phyloP scores from a whole-genome alignment of 1,284 basidiomycete species.

The Cryptococcus deneoformans region DNA sequence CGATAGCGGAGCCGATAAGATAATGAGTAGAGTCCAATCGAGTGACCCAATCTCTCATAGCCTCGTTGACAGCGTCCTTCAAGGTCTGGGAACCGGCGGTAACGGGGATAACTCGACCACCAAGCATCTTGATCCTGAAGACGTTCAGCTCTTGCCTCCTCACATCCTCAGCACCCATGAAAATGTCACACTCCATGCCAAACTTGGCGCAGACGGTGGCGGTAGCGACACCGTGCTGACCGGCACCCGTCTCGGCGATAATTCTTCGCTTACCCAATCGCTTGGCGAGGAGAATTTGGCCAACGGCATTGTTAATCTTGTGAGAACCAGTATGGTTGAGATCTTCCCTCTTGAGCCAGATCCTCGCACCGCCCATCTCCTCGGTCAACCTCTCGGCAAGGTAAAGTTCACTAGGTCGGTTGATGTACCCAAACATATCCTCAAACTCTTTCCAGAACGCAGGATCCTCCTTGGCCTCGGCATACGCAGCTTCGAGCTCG shows the following conservation, averaged over 20 bases:
- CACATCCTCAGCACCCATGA: conserved; percentile 99
- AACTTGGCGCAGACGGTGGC: conserved; percentile 98
- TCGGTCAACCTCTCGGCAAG: conserved; percentile 71
- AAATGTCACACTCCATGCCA: conserved; percentile 91
- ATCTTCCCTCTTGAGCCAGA: conserved; percentile 80
- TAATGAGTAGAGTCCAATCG: conserved; percentile 92
- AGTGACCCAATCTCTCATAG: conserved; percentile 97
- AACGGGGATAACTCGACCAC: conserved; percentile 90
- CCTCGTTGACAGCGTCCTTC: conserved; percentile 98
- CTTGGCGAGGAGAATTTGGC: conserved; percentile 89
- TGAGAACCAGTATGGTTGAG: conserved; percentile 93
- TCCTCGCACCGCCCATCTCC: conserved; percentile 79
- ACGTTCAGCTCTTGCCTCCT: conserved; percentile 94
- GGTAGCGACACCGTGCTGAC: conserved; percentile 98
- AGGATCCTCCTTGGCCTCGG: conserved; percentile 80
- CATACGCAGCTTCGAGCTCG: conserved; percentile 90
- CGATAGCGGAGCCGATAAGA: conserved; percentile 94
- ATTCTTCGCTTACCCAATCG: conserved; percentile 94
- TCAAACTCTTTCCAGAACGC: conserved; percentile 92
- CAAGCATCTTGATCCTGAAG: conserved; percentile 97
- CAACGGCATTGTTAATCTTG: conserved; percentile 95
- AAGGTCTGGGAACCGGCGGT: conserved; percentile 90
- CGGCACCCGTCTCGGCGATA: conserved; percentile 98
- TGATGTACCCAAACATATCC: conserved; percentile 85
- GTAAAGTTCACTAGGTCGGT: conserved; percentile 70